Percentiles rank a stretch among this genome's conserved stretches.
Conservation (phyloP, 2,329 filamentous ascomycete species). For the Ophiosphaerella korrae region DNA sequence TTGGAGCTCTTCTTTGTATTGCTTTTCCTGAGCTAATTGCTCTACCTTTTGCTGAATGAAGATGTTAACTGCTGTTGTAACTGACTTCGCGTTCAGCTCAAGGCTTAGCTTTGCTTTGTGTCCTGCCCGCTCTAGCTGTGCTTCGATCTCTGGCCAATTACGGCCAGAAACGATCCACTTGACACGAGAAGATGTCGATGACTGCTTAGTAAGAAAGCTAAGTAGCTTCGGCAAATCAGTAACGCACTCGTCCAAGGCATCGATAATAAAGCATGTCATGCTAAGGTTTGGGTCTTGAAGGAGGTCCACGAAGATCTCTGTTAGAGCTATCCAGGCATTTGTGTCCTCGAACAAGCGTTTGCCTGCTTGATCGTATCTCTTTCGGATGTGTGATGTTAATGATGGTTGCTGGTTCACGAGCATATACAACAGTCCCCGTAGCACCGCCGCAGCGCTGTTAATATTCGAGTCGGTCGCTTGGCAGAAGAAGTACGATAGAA, state of each 20-base stretch:
- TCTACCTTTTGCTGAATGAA: slow-evolving; percentile 48
- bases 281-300: slow-evolving; percentile 40
- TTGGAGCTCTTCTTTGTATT: slow-evolving; percentile 18
- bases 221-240: slow-evolving; percentile 6
- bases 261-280: slow-evolving; percentile 9
- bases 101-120: slow-evolving; percentile 31
- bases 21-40: slow-evolving; percentile 28
- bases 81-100: slow-evolving; percentile 42
- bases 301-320: slow-evolving; percentile 47
- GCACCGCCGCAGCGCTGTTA: slow-evolving; percentile 48
- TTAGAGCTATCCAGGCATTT: slow-evolving; percentile 27
- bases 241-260: slow-evolving; percentile 15
- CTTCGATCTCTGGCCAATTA: slow-evolving; percentile 5
- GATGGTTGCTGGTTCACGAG: slow-evolving; percentile 43
- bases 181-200: slow-evolving; percentile 5
- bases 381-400: slow-evolving; percentile 22
- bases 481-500: slow-evolving; percentile 49
- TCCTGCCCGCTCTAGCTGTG: slow-evolving; percentile 19
- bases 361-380: slow-evolving; percentile 33
- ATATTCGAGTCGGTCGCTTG: slow-evolving; percentile 53
- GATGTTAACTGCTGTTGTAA: slow-evolving; percentile 41
- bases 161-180: slow-evolving; percentile 24
- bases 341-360: slow-evolving; percentile 28
- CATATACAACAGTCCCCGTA: slow-evolving; percentile 52
- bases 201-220: slow-evolving; percentile 4